A percentile compares a stretch with the other conserved stretches of the same genome.
phyloP scores from a whole-genome alignment of 192 early-diverging fungal species.

The Kickxella alabastrina region DNA sequence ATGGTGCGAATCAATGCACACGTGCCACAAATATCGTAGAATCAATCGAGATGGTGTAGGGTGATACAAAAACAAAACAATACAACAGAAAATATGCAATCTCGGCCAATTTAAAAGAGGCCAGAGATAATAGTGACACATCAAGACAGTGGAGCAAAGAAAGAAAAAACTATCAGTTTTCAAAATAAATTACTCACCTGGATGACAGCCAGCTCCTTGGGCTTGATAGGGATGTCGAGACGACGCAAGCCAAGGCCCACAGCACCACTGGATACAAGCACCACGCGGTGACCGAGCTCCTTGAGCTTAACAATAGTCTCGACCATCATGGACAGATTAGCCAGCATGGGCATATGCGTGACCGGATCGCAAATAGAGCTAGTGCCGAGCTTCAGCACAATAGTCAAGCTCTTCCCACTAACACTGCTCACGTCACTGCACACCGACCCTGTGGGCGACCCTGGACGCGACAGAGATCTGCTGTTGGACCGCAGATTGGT shows the following conservation, averaged over 20 bases:
- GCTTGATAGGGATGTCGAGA: slow-evolving; percentile 70
- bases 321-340: slow-evolving; percentile 86
- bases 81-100: no score
- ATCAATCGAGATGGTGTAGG: no score
- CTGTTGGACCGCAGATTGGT: slow-evolving; percentile 36
- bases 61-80: no score
- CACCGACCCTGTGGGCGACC: slow-evolving; percentile 43
- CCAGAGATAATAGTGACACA: slow-evolving; percentile 33
- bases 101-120: no score
- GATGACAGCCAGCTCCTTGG: slow-evolving; percentile 73
- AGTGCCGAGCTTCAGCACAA: slow-evolving; percentile 93
- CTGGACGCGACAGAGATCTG: slow-evolving; percentile 41
- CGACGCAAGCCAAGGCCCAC: slow-evolving; percentile 87
- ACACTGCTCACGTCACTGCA: slow-evolving; percentile 49
- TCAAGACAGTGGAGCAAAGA: background rate
- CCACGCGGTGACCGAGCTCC: slow-evolving; percentile 71
- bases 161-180: no score
- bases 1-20: no score
- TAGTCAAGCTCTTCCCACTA: slow-evolving; percentile 58
- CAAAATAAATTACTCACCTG: slow-evolving; percentile 51
- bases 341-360: slow-evolving; percentile 83
- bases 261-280: slow-evolving; percentile 91
- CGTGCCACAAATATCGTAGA: no score
- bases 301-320: slow-evolving; percentile 88
- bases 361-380: slow-evolving; percentile 92